phyloP scores from a whole-genome alignment of 2,329 filamentous ascomycete species.

The Xylariaceae sp. region DNA sequence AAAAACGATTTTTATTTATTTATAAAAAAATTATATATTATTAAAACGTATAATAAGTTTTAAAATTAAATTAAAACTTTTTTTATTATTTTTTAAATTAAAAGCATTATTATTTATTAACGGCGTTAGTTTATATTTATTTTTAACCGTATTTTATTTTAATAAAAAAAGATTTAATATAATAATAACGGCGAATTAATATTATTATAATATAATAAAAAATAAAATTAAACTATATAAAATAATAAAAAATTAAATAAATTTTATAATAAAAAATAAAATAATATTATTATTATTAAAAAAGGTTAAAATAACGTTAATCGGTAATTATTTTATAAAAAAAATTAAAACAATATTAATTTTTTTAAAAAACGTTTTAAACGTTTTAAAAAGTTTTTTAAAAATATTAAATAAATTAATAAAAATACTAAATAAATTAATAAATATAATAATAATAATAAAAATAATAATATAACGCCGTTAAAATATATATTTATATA shows the following conservation, averaged over 20 bases:
- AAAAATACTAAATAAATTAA: background rate
- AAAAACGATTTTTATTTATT: background rate
- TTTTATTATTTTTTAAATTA: background rate
- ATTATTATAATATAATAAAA: too few species aligned
- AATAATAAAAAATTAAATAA: too few species aligned
- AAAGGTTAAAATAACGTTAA: background rate
- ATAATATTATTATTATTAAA: background rate
- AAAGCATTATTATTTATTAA: too few species aligned
- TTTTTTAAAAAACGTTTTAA: background rate
- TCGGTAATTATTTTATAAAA: background rate
- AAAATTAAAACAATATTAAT: background rate
- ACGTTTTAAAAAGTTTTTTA: background rate
- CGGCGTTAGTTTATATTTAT: too few species aligned
- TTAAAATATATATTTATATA: background rate
- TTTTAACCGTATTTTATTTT: too few species aligned
- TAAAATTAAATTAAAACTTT: background rate
- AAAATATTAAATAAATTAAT: background rate
- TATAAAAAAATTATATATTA: too few species aligned
- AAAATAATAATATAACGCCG: background rate
- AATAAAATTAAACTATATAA: background rate
- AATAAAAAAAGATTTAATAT: too few species aligned
- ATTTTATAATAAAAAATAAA: too few species aligned
- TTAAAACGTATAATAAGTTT: background rate
- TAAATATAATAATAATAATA: background rate
- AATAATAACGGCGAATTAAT: too few species aligned